phyloP scores from a whole-genome alignment of 306 rosid species.

The Glycine tomentella region DNA sequence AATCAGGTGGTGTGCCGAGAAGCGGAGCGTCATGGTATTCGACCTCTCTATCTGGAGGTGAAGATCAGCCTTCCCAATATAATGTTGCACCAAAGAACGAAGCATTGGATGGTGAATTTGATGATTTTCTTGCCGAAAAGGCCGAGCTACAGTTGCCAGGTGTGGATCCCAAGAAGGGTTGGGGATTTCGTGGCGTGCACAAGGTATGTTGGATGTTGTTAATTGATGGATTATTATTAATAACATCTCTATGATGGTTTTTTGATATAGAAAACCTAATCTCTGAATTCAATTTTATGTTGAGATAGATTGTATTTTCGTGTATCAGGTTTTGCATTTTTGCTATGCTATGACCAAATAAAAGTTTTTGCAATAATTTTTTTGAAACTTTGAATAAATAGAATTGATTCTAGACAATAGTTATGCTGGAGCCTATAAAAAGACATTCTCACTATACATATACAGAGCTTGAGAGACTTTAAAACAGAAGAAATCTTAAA shows the following conservation, averaged over 20 bases:
- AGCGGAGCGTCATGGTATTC: constrained; percentile 62
- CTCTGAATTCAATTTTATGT: not conserved
- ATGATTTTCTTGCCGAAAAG: constrained; percentile 58
- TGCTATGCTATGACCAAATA: constrained; percentile 7
- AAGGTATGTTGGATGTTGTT: constrained; percentile 64
- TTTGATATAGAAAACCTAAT: constrained; percentile 37
- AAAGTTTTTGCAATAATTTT: not conserved
- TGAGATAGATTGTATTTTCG: constrained; percentile 2
- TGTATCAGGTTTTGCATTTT: constrained; percentile 22
- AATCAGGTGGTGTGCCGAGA: constrained; percentile 52
- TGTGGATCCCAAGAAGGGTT: constrained; percentile 88
- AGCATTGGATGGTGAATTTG: constrained; percentile 51
- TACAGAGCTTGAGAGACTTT: constrained; percentile 18
- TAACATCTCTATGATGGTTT: not conserved
- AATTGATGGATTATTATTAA: not conserved
- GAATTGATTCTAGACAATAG: constrained; percentile 5
- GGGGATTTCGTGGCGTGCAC: constrained; percentile 97
- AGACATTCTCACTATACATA: no score
- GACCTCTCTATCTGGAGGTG: constrained; percentile 45
- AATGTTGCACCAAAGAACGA: constrained; percentile 43
- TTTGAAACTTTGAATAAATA: constrained; percentile 26
- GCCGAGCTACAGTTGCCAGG: constrained; percentile 64
- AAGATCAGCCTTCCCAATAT: constrained; percentile 37
- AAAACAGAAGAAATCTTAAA: constrained; percentile 21
- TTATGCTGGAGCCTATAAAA: not conserved